Percentiles rank a stretch among this genome's conserved stretches.
Evolutionary conservation across 169 alveolate species (phyloP).

Genomic region (Cryptosporidium sp.): DNA sequence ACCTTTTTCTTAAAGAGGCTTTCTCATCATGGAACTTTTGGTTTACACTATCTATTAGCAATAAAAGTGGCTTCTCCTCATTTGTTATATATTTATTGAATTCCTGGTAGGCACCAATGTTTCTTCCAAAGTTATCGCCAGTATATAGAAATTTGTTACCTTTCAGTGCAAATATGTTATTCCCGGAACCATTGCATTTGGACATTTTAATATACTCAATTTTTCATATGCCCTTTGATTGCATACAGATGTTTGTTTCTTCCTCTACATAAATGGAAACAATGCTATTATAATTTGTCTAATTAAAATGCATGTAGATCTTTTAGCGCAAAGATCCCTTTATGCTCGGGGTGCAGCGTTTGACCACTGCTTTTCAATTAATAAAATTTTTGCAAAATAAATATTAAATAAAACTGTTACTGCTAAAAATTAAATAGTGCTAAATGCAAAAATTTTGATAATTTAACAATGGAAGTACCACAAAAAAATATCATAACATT

Average conservation of each 20-base stretch:
- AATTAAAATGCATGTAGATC: slow-evolving; percentile 67
- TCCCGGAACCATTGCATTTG: slow-evolving; percentile 52
- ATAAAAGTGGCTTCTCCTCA: slow-evolving; percentile 13
- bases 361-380: slow-evolving; percentile 35
- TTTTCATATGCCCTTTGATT: slow-evolving; percentile 12
- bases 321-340: slow-evolving; percentile 62
- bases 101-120: not conserved
- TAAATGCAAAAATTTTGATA: not conserved
- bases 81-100: not conserved
- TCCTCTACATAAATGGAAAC: not conserved
- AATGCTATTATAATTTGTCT: not conserved
- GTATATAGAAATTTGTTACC: not conserved
- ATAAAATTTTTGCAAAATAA: slow-evolving; percentile 25
- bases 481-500: not conserved
- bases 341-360: slow-evolving; percentile 72
- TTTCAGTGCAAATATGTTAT: not conserved
- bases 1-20: not conserved
- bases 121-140: not conserved
- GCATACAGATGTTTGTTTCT: slow-evolving; percentile 6
- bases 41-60: not conserved
- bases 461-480: not conserved
- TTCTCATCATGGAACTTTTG: not conserved
- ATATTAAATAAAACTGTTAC: not conserved
- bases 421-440: not conserved
- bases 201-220: slow-evolving; percentile 27